phyloP scores from a whole-genome alignment of 1,284 basidiomycete species.

The Boletellus sp. region DNA sequence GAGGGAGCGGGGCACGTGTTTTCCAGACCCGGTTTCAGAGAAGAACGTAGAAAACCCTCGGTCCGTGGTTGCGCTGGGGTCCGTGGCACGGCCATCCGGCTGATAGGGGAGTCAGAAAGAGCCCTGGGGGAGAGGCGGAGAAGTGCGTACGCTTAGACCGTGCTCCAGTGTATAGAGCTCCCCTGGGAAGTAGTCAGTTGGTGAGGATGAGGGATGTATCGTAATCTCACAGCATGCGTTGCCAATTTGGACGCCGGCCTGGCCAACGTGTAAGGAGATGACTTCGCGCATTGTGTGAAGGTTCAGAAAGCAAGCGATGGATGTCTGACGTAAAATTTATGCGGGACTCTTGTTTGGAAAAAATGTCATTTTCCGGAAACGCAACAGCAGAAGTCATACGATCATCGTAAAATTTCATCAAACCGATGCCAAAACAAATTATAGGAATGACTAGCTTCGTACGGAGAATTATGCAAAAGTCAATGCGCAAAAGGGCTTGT shows the following conservation, averaged over 20 bases:
- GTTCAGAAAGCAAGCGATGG: no score
- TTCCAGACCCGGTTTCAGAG: conserved; percentile 87
- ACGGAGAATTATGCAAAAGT: conserved; percentile 14
- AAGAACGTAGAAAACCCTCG: conserved; percentile 97
- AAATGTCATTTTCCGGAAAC: conserved; percentile 19
- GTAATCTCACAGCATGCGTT: conserved; percentile 82
- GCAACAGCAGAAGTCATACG: background rate
- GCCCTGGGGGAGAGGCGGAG: background rate
- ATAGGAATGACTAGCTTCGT: conserved; percentile 28
- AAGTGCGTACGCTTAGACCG: conserved; percentile 76
- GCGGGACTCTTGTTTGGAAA: conserved; percentile 23
- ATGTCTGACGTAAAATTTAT: conserved; percentile 28
- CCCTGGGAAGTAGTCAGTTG: conserved; percentile 38
- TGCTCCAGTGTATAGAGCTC: conserved; percentile 94
- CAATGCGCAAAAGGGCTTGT: conserved; percentile 4
- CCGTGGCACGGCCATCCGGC: conserved; percentile 88
- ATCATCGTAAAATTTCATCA: conserved; percentile 34
- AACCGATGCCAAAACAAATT: conserved; percentile 25
- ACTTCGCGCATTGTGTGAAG: conserved; percentile 71
- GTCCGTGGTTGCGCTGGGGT: conserved; percentile 73
- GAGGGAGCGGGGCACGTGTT: conserved; percentile 96
- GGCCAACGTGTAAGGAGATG: conserved; percentile 89
- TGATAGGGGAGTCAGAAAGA: conserved; percentile 30
- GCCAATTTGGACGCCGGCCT: conserved; percentile 94
- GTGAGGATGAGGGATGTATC: background rate